Evolutionary conservation across 2,329 filamentous ascomycete genomes (phyloP).

Genomic region (Arachnomyces sp.): DNA sequence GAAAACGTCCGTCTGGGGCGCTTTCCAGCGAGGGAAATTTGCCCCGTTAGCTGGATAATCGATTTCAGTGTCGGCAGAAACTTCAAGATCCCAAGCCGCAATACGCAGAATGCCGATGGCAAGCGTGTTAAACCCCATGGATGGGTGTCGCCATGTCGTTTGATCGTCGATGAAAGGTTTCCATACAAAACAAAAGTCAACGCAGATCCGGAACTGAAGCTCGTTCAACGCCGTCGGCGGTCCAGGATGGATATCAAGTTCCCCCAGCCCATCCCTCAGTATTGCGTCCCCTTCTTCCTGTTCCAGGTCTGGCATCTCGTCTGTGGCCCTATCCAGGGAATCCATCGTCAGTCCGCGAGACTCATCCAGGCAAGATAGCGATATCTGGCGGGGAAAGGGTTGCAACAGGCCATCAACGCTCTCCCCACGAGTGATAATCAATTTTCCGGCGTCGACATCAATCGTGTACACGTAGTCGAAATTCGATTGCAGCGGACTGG

Average conservation of each 20-base stretch:
- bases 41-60: slow-evolving; percentile 6
- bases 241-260: slow-evolving; percentile 13
- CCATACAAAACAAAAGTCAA: slow-evolving; percentile 19
- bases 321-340: slow-evolving; percentile 1
- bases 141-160: slow-evolving; percentile 15
- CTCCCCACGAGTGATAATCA: slow-evolving; percentile 13
- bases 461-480: slow-evolving; percentile 21
- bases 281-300: slow-evolving; percentile 1
- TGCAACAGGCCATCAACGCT: neutral
- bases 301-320: slow-evolving; percentile 2
- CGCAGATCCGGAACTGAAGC: slow-evolving; percentile 19
- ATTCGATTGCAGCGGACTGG: slow-evolving; percentile 15
- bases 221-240: slow-evolving; percentile 19
- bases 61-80: slow-evolving; percentile 7
- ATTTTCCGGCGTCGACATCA: slow-evolving; percentile 14
- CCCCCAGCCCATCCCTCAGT: slow-evolving; percentile 2
- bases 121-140: slow-evolving; percentile 13
- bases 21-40: slow-evolving; percentile 10
- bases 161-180: slow-evolving; percentile 19
- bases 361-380: slow-evolving; percentile 3
- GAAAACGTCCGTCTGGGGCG: slow-evolving; percentile 10
- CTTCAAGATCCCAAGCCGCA: slow-evolving; percentile 18
- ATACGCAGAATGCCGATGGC: slow-evolving; percentile 14
- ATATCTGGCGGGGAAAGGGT: slow-evolving; percentile 7
- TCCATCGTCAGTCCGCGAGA: slow-evolving; percentile 1